phyloP scores from a whole-genome alignment of 2,329 filamentous ascomycete species.

The Pseudocercospora cruenta region DNA sequence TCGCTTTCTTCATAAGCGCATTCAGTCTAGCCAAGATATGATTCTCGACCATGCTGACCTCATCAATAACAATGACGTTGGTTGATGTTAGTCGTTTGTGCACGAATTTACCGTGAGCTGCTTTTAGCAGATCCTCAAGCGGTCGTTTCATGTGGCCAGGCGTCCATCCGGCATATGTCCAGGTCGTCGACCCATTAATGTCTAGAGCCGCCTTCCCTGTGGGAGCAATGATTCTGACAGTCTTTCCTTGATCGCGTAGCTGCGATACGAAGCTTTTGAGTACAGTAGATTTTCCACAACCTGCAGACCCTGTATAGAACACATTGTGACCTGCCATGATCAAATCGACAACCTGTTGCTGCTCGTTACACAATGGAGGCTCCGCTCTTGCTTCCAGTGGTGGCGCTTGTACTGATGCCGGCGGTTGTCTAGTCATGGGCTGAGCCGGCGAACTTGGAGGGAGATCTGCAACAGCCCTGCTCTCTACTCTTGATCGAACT shows the following conservation, averaged over 20 bases:
- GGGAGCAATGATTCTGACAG: constrained; percentile 60
- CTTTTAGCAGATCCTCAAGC: constrained; percentile 35
- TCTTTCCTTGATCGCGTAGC: constrained; percentile 41
- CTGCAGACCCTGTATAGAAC: constrained; percentile 68
- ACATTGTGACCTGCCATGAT: constrained; percentile 55
- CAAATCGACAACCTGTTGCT: constrained; percentile 26
- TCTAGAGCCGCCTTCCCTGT: constrained; percentile 63
- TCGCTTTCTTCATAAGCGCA: constrained; percentile 14
- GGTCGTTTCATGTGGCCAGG: constrained; percentile 51
- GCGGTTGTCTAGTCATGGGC: not conserved
- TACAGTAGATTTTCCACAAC: constrained; percentile 62
- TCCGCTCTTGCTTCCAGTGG: constrained; percentile 6
- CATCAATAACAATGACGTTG: constrained; percentile 65
- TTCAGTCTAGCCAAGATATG: constrained; percentile 55
- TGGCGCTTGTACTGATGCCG: not conserved
- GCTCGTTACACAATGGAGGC: constrained; percentile 22
- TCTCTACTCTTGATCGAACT: not conserved
- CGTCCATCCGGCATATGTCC: constrained; percentile 61
- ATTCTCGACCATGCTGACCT: constrained; percentile 68
- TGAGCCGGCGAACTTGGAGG: not conserved
- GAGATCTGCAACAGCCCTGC: not conserved
- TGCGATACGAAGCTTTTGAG: constrained; percentile 53
- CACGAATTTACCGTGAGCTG: constrained; percentile 41
- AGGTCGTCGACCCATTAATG: constrained; percentile 61
- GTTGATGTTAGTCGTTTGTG: constrained; percentile 47